phyloP scores from a whole-genome alignment of 495 filamentous ascomycete species.

The Aspergillus biplanus region DNA sequence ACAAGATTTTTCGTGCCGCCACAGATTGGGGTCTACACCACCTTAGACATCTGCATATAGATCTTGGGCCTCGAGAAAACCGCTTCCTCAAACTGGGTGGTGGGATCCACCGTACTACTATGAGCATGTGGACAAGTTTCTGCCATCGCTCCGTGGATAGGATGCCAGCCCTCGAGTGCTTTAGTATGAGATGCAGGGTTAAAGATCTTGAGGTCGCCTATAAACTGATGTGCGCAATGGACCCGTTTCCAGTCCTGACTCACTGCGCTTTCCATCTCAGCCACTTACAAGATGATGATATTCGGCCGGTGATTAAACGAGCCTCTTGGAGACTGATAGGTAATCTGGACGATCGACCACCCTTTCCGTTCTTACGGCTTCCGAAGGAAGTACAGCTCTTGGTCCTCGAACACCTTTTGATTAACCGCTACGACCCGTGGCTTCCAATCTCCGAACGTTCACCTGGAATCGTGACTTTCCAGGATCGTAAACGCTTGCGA shows the following conservation, averaged over 20 bases:
- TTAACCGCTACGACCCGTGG: slow-evolving; percentile 22
- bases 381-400: slow-evolving; percentile 35
- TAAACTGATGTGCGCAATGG: slow-evolving; percentile 23
- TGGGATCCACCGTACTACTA: slow-evolving; percentile 20
- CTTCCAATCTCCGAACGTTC: slow-evolving; percentile 12
- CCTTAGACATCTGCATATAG: slow-evolving; percentile 27
- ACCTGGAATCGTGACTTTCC: slow-evolving; percentile 19
- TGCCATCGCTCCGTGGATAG: slow-evolving; percentile 17
- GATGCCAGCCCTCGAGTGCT: slow-evolving; percentile 25
- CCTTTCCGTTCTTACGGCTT: slow-evolving; percentile 30
- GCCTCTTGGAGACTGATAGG: slow-evolving; percentile 25
- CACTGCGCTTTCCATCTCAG: slow-evolving; percentile 30
- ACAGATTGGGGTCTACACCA: slow-evolving; percentile 18
- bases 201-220: slow-evolving; percentile 24
- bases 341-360: slow-evolving; percentile 11
- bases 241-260: slow-evolving; percentile 23
- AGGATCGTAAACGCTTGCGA: slow-evolving; percentile 21
- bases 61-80: slow-evolving; percentile 25
- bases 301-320: slow-evolving; percentile 22
- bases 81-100: slow-evolving; percentile 20
- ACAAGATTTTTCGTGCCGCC: slow-evolving; percentile 20
- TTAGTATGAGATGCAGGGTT: slow-evolving; percentile 32
- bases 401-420: slow-evolving; percentile 29
- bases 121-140: slow-evolving; percentile 27
- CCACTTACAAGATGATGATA: slow-evolving; percentile 18